A percentile compares a stretch with the other conserved stretches of the same genome.
Conservation (phyloP, 2,329 filamentous ascomycete species). For the Microsporum canis region DNA sequence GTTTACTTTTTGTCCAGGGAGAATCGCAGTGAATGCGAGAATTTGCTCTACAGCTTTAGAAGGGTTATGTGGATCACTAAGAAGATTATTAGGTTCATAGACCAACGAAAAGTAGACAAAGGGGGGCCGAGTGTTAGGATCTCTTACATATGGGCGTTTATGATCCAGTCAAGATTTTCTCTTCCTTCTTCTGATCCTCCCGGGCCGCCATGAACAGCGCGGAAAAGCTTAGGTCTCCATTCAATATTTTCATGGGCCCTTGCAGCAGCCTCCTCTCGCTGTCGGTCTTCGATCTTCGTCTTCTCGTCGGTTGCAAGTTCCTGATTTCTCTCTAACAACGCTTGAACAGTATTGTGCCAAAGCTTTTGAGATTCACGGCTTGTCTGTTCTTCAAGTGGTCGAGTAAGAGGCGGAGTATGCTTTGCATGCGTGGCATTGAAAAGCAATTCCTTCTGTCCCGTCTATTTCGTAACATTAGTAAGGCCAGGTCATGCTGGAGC, state of each 20-base stretch:
- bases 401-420: constrained; percentile 59
- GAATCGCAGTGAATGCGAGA: constrained; percentile 70
- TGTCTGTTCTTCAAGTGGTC: constrained; percentile 75
- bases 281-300: constrained; percentile 86
- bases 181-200: constrained; percentile 54
- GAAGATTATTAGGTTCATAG: background rate
- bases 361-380: constrained; percentile 82
- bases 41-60: constrained; percentile 70
- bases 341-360: constrained; percentile 71
- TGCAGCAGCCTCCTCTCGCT: constrained; percentile 76
- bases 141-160: constrained; percentile 50
- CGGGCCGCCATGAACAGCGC: constrained; percentile 57
- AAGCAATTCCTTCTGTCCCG: constrained; percentile 74
- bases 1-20: constrained; percentile 59
- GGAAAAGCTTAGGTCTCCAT: constrained; percentile 82
- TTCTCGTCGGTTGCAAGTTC: constrained; percentile 87
- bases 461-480: constrained; percentile 41
- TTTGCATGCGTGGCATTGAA: constrained; percentile 76
- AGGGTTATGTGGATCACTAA: constrained; percentile 52
- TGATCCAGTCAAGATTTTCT: constrained; percentile 14
- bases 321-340: constrained; percentile 76
- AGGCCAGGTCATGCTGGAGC: background rate
- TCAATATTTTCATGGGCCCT: constrained; percentile 67
- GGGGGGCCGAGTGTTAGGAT: background rate
- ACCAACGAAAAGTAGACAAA: background rate